phyloP scores from a whole-genome alignment of 768 basidiomycete species.

The Mycena sanguinolenta region DNA sequence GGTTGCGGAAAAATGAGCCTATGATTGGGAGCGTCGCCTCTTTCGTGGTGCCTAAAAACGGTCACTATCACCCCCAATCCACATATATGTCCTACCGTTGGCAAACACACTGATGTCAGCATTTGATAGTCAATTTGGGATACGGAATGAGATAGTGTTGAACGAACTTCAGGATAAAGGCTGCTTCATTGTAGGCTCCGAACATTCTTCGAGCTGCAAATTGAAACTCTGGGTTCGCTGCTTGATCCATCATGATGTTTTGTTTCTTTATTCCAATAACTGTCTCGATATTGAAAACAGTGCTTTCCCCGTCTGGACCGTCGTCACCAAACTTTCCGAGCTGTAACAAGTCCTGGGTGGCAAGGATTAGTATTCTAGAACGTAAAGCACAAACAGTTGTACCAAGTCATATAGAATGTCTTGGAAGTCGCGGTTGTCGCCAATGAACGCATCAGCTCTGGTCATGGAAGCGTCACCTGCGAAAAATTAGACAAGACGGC shows the following conservation, averaged over 20 bases:
- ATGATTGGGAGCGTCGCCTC: conserved; percentile 30
- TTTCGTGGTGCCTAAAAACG: conserved; percentile 26
- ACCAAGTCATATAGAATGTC: conserved; percentile 31
- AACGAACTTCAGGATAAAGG: conserved; percentile 19
- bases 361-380: background rate
- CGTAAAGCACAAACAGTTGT: background rate
- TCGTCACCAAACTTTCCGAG: conserved; percentile 31
- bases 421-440: conserved; percentile 37
- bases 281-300: conserved; percentile 33
- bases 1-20: conserved; percentile 28
- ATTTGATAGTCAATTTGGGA: background rate
- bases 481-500: too few relatives aligned
- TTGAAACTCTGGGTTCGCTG: conserved; percentile 30
- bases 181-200: conserved; percentile 18
- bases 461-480: conserved; percentile 35
- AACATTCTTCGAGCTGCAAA: conserved; percentile 24
- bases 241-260: conserved; percentile 32
- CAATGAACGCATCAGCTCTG: conserved; percentile 35
- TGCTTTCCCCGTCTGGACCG: conserved; percentile 30
- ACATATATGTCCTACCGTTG: conserved; percentile 14
- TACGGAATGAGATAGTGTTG: too few relatives aligned
- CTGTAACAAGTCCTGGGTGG: conserved; percentile 29
- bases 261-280: conserved; percentile 32
- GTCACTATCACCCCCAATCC: background rate
- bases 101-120: conserved; percentile 27